A percentile compares a stretch with the other conserved stretches of the same genome.
Conservation (phyloP, 106 monocot species). For the Allium fistulosum region DNA sequence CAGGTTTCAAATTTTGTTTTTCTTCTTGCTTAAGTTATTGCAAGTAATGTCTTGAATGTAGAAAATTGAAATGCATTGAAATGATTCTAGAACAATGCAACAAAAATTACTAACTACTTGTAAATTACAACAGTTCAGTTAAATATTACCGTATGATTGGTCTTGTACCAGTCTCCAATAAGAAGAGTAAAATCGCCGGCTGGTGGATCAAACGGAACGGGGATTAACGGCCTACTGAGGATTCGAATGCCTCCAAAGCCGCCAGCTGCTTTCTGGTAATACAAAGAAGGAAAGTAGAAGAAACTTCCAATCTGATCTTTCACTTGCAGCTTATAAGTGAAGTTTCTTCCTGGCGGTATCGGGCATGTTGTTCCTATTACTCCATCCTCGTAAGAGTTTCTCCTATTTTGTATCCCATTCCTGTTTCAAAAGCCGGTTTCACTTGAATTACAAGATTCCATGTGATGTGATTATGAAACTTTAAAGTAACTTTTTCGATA, state of each 20-base stretch:
- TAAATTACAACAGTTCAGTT: neutral
- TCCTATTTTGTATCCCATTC: slow-evolving; percentile 69
- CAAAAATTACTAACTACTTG: too few relatives aligned
- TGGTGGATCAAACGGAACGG: slow-evolving; percentile 56
- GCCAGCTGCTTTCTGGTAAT: slow-evolving; percentile 60
- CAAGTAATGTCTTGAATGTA: too few relatives aligned
- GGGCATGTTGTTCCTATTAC: slow-evolving; percentile 65
- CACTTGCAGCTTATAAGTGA: slow-evolving; percentile 58
- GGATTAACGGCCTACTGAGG: slow-evolving; percentile 52
- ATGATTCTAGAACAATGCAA: too few relatives aligned
- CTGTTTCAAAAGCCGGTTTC: slow-evolving; percentile 7
- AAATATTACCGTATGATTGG: slow-evolving; percentile 40
- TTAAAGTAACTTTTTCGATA: too few relatives aligned
- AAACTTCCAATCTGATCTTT: slow-evolving; percentile 76
- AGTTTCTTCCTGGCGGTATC: slow-evolving; percentile 63
- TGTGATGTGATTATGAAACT: too few relatives aligned
- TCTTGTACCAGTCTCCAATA: slow-evolving; percentile 67
- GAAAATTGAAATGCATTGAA: too few relatives aligned
- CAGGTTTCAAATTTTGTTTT: too few relatives aligned
- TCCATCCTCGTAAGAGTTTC: slow-evolving; percentile 68
- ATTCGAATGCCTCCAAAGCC: slow-evolving; percentile 63
- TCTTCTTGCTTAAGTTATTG: too few relatives aligned
- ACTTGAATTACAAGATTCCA: too few relatives aligned
- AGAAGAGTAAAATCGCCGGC: slow-evolving; percentile 62
- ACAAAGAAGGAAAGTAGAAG: slow-evolving; percentile 74